Evolutionary conservation across 768 basidiomycete species (phyloP).

Genomic region (Favolaschia claudopus): DNA sequence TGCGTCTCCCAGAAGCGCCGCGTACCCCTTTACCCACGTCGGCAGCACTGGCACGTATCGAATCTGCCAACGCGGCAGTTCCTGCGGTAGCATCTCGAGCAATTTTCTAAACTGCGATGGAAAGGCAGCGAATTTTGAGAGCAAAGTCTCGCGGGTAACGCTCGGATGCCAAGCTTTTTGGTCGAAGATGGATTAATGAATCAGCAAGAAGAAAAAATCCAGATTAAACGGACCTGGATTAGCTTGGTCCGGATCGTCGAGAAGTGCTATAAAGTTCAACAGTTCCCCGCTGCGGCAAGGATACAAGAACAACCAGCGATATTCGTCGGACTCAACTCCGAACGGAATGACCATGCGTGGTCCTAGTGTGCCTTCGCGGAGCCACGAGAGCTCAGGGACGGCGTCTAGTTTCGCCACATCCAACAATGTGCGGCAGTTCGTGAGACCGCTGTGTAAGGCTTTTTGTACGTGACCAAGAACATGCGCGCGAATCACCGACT

Average conservation of each 20-base stretch:
- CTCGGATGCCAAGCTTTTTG: neutral
- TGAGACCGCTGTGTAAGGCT: neutral
- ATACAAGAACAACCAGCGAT: neutral
- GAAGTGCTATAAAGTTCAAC: neutral
- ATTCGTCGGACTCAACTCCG: neutral
- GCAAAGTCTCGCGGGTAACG: neutral
- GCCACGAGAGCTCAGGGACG: neutral
- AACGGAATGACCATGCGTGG: neutral
- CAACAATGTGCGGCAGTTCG: neutral
- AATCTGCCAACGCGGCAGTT: slow-evolving; percentile 13
- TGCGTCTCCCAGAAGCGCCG: slow-evolving; percentile 16
- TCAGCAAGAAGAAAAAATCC: neutral
- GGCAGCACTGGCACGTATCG: slow-evolving; percentile 1
- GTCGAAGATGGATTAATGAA: neutral
- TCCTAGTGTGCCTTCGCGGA: neutral
- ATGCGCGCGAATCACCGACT: slow-evolving; percentile 5
- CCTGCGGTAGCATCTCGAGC: neutral
- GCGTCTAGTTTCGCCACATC: neutral
- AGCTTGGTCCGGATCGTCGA: neutral
- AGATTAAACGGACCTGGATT: slow-evolving; percentile 3
- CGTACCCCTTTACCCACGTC: slow-evolving; percentile 18
- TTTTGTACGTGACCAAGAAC: neutral
- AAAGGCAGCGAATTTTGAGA: neutral
- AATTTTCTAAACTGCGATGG: slow-evolving; percentile 1
- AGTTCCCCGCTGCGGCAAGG: slow-evolving; percentile 4